phyloP scores from a whole-genome alignment of 139 green algal genomes.

The Micractinium conductrix region DNA sequence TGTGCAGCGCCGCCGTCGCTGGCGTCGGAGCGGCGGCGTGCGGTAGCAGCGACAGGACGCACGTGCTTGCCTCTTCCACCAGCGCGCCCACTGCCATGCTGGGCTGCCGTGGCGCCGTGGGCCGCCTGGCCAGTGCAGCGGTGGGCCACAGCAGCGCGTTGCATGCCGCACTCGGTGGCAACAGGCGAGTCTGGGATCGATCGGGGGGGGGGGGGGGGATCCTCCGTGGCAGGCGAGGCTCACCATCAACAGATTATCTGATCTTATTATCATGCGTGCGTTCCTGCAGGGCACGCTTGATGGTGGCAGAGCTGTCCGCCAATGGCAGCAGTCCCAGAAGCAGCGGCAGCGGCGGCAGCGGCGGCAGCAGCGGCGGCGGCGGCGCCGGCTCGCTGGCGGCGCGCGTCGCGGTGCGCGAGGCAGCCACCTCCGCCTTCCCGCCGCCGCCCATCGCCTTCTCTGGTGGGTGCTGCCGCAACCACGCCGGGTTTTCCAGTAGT shows the following conservation, averaged over 20 bases:
- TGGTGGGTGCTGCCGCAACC: too few species aligned
- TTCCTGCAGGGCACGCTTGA: neutral
- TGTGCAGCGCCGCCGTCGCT: too few species aligned
- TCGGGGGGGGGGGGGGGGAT: too few species aligned
- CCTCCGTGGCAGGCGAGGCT: too few species aligned
- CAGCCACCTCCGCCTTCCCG: conserved; percentile 4
- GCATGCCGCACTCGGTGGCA: neutral
- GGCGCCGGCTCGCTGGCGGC: neutral
- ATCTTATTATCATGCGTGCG: too few species aligned
- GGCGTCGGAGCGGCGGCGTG: too few species aligned
- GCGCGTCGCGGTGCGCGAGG: neutral
- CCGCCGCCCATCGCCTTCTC: conserved; percentile 10
- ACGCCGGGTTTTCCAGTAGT: too few species aligned
- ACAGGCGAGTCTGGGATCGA: neutral
- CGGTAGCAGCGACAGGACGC: too few species aligned
- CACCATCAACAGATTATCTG: too few species aligned
- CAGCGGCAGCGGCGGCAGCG: neutral
- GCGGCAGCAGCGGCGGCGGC: neutral
- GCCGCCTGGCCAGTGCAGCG: too few species aligned
- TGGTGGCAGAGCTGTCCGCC: conserved; percentile 14
- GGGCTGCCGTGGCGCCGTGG: neutral
- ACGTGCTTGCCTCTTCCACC: too few species aligned
- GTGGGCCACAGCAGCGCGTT: conserved; percentile 1
- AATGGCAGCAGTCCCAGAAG: neutral
- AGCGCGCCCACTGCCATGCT: too few species aligned